These are phyloP conservation scores for Xylaria polymorpha DNA, from an alignment of 2,329 filamentous ascomycete genomes.

Conservation along the genomic window DNA sequence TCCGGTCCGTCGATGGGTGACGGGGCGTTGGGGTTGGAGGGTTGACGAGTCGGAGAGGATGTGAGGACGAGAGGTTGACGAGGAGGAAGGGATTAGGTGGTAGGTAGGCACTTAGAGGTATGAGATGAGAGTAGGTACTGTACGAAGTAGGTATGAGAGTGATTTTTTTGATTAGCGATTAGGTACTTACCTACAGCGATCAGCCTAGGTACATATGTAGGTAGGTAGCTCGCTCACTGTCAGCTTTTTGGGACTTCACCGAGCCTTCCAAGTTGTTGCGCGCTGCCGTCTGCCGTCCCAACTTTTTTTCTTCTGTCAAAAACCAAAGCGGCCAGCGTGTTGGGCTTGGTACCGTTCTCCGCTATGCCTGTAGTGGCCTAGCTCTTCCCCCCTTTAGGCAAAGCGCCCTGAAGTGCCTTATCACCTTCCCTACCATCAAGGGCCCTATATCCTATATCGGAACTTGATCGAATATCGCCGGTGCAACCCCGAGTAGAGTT, in stretches of 20 bases:
- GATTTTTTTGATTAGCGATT: constrained; percentile 41
- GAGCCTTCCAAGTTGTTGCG: constrained; percentile 19
- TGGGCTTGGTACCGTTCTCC: constrained; percentile 30
- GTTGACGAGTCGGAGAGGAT: constrained; percentile 28
- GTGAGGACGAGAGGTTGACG: constrained; percentile 22
- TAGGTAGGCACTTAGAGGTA: no score
- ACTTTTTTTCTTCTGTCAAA: constrained; percentile 42
- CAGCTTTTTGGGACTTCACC: constrained; percentile 43
- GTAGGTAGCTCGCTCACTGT: constrained; percentile 34
- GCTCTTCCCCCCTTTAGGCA: constrained; percentile 19
- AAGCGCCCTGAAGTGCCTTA: constrained; percentile 17
- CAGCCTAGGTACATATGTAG: constrained; percentile 34
- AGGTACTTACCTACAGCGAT: no score
- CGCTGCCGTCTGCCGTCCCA: constrained; percentile 39
- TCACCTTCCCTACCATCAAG: constrained; percentile 23
- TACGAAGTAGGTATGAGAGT: constrained; percentile 36
- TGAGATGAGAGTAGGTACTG: no score
- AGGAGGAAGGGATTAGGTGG: constrained; percentile 9
- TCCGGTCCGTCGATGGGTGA: constrained; percentile 41
- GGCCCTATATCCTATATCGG: constrained; percentile 31
- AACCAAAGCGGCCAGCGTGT: constrained; percentile 42
- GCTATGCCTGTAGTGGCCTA: constrained; percentile 39
- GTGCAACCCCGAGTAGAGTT: neutral
- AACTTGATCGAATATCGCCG: constrained; percentile 16
- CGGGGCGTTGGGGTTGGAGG: constrained; percentile 11